phyloP scores from a whole-genome alignment of 768 basidiomycete genomes.

The Leucocoprinus leucothites region DNA sequence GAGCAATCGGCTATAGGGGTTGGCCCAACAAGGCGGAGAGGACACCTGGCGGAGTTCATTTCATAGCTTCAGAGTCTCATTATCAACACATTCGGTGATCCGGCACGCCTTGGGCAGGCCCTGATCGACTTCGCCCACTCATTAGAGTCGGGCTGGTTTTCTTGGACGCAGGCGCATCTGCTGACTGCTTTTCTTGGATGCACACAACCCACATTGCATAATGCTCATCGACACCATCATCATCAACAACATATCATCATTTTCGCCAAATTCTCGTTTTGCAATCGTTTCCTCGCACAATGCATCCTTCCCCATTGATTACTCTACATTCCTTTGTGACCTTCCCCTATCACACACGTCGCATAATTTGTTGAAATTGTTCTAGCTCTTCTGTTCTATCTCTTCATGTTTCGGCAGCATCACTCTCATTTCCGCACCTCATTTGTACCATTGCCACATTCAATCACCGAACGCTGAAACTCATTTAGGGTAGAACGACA shows the following conservation, averaged over 20 bases:
- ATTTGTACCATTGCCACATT: background rate
- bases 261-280: background rate
- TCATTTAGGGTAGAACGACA: background rate
- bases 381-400: background rate
- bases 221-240: background rate
- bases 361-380: background rate
- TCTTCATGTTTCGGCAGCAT: background rate
- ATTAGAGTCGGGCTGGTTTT: background rate
- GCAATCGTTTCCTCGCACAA: background rate
- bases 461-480: background rate
- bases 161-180: background rate
- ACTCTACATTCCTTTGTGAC: background rate
- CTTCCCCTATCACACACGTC: background rate
- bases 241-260: too few species aligned
- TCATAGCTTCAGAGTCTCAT: background rate
- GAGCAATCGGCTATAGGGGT: slow-evolving; percentile 12
- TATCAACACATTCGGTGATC: too few species aligned
- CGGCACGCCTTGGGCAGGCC: background rate
- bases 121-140: background rate
- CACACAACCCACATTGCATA: background rate
- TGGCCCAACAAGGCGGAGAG: background rate
- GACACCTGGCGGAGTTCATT: background rate
- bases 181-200: background rate
- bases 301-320: background rate
- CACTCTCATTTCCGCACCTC: background rate